phyloP scores from a whole-genome alignment of 495 filamentous ascomycete species.

The Lepidopterella palustris region DNA sequence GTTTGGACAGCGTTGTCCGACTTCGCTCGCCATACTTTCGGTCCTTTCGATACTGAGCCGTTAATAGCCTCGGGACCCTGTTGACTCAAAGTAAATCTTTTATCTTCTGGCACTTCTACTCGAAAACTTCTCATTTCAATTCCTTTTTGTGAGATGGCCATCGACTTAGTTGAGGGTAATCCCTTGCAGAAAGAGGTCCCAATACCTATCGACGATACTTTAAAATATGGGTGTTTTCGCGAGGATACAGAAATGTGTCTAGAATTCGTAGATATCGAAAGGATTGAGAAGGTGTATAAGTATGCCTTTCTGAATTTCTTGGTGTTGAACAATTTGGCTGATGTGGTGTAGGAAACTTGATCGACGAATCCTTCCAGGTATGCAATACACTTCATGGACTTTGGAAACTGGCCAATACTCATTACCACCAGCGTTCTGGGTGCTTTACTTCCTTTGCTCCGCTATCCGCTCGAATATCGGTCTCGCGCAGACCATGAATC shows the following conservation, averaged over 20 bases:
- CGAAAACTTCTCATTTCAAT: neutral
- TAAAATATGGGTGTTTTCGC: conserved; percentile 20
- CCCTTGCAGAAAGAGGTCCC: conserved; percentile 7
- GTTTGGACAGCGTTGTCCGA: neutral
- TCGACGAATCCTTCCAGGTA: conserved; percentile 70
- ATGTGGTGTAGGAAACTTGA: conserved; percentile 59
- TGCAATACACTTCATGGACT: neutral
- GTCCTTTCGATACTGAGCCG: neutral
- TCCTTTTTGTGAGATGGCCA: neutral
- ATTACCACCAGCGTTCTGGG: conserved; percentile 66
- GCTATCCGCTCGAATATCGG: conserved; percentile 87
- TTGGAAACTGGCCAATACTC: neutral
- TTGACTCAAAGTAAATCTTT: neutral
- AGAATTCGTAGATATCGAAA: conserved; percentile 46
- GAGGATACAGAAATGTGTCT: conserved; percentile 37
- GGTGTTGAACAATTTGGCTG: neutral
- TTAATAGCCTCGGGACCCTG: neutral
- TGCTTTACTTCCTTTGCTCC: conserved; percentile 88
- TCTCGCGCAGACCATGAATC: conserved; percentile 86
- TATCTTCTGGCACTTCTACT: too few species aligned
- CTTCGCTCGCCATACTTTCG: neutral
- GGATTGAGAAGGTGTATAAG: conserved; percentile 59
- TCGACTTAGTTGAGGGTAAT: neutral
- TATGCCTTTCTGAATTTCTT: conserved; percentile 28
- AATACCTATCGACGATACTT: neutral